A percentile compares a stretch with the other conserved stretches of the same genome.
Evolutionary conservation across 192 early-diverging fungal species (phyloP).

Genomic region (Coemansia sp.): DNA sequence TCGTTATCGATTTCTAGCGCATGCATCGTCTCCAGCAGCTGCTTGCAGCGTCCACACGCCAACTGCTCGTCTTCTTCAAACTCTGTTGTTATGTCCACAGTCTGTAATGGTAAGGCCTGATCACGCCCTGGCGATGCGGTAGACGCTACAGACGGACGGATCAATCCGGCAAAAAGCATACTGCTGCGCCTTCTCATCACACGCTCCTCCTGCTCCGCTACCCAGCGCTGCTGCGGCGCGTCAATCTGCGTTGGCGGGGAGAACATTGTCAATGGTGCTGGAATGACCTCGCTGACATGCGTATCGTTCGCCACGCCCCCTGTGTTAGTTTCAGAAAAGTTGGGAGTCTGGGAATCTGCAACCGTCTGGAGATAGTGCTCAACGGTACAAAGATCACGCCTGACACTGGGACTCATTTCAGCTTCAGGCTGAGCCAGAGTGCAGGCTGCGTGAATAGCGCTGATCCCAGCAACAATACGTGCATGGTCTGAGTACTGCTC

Average conservation of each 20-base stretch:
- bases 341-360: background rate
- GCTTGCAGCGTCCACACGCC: slow-evolving; percentile 36
- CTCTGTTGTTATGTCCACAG: background rate
- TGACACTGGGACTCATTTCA: background rate
- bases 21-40: slow-evolving; percentile 40
- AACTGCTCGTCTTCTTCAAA: background rate
- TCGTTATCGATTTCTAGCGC: slow-evolving; percentile 50
- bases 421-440: slow-evolving; percentile 8
- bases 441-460: slow-evolving; percentile 15
- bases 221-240: slow-evolving; percentile 7
- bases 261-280: background rate
- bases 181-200: slow-evolving; percentile 40
- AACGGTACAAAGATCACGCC: background rate
- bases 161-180: slow-evolving; percentile 42
- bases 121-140: background rate
- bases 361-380: slow-evolving; percentile 1
- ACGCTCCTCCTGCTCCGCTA: slow-evolving; percentile 22
- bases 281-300: background rate
- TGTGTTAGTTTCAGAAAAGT: background rate
- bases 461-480: slow-evolving; percentile 11
- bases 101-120: background rate
- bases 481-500: background rate
- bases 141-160: slow-evolving; percentile 22
- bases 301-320: background rate
- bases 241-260: background rate